Evolutionary conservation across 169 alveolate species (phyloP).

Genomic region (Babesia caballi): DNA sequence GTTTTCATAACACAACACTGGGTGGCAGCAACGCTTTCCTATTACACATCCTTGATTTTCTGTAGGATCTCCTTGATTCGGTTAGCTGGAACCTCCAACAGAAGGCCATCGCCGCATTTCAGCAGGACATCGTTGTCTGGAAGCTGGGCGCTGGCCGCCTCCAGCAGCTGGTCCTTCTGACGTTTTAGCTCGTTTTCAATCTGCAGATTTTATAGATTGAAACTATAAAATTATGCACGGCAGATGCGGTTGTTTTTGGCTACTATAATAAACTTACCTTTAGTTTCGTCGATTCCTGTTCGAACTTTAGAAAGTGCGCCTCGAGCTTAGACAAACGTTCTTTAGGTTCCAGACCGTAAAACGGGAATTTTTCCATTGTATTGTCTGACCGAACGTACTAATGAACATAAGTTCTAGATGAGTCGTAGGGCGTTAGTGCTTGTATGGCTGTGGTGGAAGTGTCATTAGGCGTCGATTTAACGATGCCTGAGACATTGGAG

Average conservation of each 20-base stretch:
- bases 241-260: background rate
- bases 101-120: conserved; percentile 24
- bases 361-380: conserved; percentile 31
- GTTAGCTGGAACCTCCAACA: background rate
- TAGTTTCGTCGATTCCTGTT: background rate
- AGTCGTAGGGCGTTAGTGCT: background rate
- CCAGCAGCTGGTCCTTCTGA: background rate
- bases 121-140: background rate
- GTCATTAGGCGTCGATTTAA: background rate
- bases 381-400: background rate
- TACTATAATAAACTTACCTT: conserved; percentile 1
- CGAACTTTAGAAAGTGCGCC: conserved; percentile 26
- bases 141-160: conserved; percentile 4
- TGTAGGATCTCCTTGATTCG: background rate
- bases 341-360: conserved; percentile 16
- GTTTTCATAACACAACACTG: too few species aligned
- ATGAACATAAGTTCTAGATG: background rate
- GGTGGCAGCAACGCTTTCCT: too few species aligned
- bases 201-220: background rate
- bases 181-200: background rate
- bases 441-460: background rate
- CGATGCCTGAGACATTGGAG: conserved; percentile 7
- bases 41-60: conserved; percentile 9
- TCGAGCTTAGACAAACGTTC: conserved; percentile 19
- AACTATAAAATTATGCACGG: background rate